phyloP scores from a whole-genome alignment of 768 basidiomycete genomes.

The Lyophyllum decastes region DNA sequence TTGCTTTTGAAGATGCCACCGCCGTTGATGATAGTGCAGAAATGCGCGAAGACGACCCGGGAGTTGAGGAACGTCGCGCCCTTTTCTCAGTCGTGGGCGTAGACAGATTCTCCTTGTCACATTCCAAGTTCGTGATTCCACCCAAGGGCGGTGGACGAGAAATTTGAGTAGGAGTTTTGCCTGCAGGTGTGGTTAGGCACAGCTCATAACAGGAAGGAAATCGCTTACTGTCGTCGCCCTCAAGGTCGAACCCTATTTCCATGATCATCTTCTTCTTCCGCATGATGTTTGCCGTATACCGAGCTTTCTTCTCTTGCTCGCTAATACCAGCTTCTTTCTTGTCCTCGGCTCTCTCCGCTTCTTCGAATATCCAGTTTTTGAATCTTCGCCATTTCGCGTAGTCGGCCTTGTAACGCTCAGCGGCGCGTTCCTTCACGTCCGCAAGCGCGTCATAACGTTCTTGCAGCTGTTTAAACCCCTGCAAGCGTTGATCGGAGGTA shows the following conservation, averaged over 20 bases:
- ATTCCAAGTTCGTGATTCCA: conserved; percentile 13
- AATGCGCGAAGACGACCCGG: neutral
- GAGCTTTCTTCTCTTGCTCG: conserved; percentile 27
- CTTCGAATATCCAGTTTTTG: conserved; percentile 44
- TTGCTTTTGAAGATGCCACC: conserved; percentile 5
- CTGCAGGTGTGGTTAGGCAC: neutral
- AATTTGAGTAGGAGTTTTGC: neutral
- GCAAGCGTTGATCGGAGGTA: conserved; percentile 7
- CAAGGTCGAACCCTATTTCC: conserved; percentile 20
- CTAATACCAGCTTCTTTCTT: conserved; percentile 26
- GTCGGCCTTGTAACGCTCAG: conserved; percentile 49
- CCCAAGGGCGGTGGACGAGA: conserved; percentile 23
- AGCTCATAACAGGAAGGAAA: neutral
- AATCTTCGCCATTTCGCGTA: conserved; percentile 54
- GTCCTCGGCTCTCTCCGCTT: conserved; percentile 28
- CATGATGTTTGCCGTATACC: conserved; percentile 18
- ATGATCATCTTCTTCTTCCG: conserved; percentile 24
- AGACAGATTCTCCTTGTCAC: conserved; percentile 28
- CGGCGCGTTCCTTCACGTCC: conserved; percentile 44
- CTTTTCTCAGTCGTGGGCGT: conserved; percentile 15
- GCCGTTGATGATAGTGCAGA: conserved; percentile 1
- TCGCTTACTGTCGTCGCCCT: conserved; percentile 1
- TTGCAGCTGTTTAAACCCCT: conserved; percentile 36
- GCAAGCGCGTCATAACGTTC: conserved; percentile 46
- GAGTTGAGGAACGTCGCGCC: conserved; percentile 5